Evolutionary conservation across 345 rosid genomes (phyloP).

Genomic region (Carallia pectinifolia): DNA sequence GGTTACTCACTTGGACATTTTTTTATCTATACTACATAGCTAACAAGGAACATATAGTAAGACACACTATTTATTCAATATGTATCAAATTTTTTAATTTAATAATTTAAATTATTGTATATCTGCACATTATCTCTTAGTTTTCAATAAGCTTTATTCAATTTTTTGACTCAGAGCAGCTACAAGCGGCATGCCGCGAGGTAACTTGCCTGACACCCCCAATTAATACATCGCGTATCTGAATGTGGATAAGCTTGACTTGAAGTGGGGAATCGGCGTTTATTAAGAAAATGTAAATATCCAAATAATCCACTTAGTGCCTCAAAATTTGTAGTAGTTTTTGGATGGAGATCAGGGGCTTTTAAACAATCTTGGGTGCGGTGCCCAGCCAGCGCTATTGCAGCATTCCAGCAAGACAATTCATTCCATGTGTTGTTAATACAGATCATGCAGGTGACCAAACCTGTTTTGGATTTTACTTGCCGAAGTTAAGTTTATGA

Average conservation of each 20-base stretch:
- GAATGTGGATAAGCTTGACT: slow-evolving; percentile 8
- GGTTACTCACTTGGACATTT: neutral
- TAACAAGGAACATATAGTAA: too few species aligned
- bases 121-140: too few species aligned
- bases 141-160: too few species aligned
- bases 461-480: slow-evolving; percentile 6
- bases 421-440: neutral
- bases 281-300: too few species aligned
- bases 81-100: too few species aligned
- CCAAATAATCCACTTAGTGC: too few species aligned
- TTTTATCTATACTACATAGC: too few species aligned
- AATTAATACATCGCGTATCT: neutral
- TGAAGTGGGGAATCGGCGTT: neutral
- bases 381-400: slow-evolving; percentile 16
- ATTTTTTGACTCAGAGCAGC: neutral
- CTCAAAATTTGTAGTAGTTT: neutral
- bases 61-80: too few species aligned
- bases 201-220: neutral
- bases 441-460: slow-evolving; percentile 25
- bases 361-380: slow-evolving; percentile 7
- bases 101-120: too few species aligned
- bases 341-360: neutral
- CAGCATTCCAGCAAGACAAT: neutral
- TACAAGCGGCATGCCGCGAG: neutral
- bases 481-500: neutral